Percentiles rank a stretch among this genome's conserved stretches.
phyloP scores from a whole-genome alignment of 73 alveolate species.

The Paramecium biaurelia region DNA sequence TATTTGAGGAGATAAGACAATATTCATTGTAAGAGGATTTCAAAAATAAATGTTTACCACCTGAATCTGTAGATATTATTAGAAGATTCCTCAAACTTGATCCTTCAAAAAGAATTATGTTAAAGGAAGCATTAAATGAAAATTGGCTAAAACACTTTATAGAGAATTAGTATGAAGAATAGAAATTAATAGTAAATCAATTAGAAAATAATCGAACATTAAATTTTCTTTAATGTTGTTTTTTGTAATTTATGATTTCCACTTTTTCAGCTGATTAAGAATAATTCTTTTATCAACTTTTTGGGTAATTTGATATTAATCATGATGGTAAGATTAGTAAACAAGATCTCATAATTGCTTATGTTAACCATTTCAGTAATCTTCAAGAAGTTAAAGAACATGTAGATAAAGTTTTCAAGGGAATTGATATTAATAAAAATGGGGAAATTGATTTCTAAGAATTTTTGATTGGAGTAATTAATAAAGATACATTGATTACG shows the following conservation, averaged over 20 bases:
- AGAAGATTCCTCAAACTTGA: not conserved
- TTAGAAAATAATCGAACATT: not conserved
- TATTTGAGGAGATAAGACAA: not conserved
- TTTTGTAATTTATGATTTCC: not conserved
- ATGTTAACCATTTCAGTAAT: not conserved
- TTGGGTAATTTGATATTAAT: not conserved
- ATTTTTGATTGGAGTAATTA: not conserved
- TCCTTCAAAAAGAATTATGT: not conserved
- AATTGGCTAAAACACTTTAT: not conserved
- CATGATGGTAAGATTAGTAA: not conserved
- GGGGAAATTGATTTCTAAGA: slow-evolving; percentile 17
- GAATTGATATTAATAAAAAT: slow-evolving; percentile 8
- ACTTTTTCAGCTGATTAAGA: not conserved
- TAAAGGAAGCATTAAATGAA: not conserved
- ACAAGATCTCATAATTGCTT: not conserved
- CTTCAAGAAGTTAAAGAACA: not conserved
- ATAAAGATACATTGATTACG: not conserved
- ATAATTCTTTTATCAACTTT: not conserved
- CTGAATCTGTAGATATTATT: not conserved
- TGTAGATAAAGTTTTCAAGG: not conserved
- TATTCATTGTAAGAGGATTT: not conserved
- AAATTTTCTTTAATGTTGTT: not conserved
- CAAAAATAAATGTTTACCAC: not conserved
- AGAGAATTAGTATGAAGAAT: not conserved
- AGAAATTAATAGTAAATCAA: not conserved